A percentile compares a stretch with the other conserved stretches of the same genome.
These are phyloP conservation scores for Nemania diffusa DNA, from an alignment of 2,329 filamentous ascomycete species.

Conservation along the genomic window DNA sequence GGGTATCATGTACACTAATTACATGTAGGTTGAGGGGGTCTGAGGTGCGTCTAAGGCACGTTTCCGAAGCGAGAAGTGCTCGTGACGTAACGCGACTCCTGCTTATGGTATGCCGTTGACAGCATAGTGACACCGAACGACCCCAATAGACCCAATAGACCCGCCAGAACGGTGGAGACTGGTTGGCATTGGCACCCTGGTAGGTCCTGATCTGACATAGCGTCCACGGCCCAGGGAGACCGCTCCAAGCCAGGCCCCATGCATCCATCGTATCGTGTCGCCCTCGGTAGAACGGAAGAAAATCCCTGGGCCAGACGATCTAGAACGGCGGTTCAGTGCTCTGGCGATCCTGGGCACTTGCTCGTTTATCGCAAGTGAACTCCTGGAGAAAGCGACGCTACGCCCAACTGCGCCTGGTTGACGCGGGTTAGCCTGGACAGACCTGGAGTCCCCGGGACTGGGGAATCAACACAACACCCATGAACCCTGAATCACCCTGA, in stretches of 20 bases:
- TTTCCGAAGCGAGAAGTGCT: neutral
- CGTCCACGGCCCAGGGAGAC: neutral
- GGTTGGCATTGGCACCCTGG: no score
- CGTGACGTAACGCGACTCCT: slow-evolving; percentile 2
- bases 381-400: neutral
- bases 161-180: neutral
- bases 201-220: neutral
- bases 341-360: slow-evolving; percentile 5
- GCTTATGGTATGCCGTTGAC: slow-evolving; percentile 2
- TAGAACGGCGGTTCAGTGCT: slow-evolving; percentile 18
- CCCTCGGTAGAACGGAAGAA: slow-evolving; percentile 34
- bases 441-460: neutral
- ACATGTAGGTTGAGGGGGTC: neutral
- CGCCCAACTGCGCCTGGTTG: slow-evolving; percentile 2
- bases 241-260: neutral
- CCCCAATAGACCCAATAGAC: neutral
- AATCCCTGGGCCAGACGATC: slow-evolving; percentile 6
- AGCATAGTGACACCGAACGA: slow-evolving; percentile 1
- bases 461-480: slow-evolving; percentile 14
- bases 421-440: neutral
- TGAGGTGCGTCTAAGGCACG: no score
- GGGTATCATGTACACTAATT: neutral
- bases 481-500: slow-evolving; percentile 16
- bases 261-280: slow-evolving; percentile 3
- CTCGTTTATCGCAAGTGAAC: slow-evolving; percentile 4